Evolutionary conservation across 2,329 filamentous ascomycete species (phyloP), one percentile per base, ranked within the genome.

Genomic region (Aureobasidium sp.): DNA sequence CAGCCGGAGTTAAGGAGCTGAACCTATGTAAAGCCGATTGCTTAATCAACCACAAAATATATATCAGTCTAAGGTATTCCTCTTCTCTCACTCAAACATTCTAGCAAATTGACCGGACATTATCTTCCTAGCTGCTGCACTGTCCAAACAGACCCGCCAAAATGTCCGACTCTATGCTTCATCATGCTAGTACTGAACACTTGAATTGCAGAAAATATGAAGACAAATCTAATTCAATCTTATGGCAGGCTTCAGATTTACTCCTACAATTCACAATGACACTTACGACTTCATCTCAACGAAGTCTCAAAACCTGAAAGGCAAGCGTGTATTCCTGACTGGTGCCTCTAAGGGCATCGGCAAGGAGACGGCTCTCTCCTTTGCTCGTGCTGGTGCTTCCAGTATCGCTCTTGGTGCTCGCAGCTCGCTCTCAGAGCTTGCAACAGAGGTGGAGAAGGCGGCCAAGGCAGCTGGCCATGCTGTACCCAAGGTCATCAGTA

Each of bases 331-430:
- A 50, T 75, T 87, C 62, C 78, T 87, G 56, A 83, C 78, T 0
- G 84, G 83, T 9, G 64, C 50, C 29, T 61, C 46, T 29, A 67
- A 56, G 39, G 69, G 69, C 42, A 66, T 71, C 39, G 84, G 84
- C 6, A 74, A 74, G 2, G 76, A 78, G 15, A 82, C 79, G 3
- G 83, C 82, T 1, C 68, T 82, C n/a, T 79, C 81, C 10, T 87
- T 79, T 66, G 84, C 83, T 23, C 73, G 73, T 66, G 82, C 83
- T 5, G 80, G 80, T 5, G 80, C 78, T 34, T 75, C 78, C 0
- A 70, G 72, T 32, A 82, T 87, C 62, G 79, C 79, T 17, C 73
- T 87, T 23, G 78, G 74, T 7, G 83, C 82, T 0, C 79, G 84
- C 26, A 81, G 79, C 2, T 67, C 72, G n/a, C 72, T 82, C 5